Evolutionary conservation across 2,329 filamentous ascomycete genomes (phyloP).

Genomic region (Ascochyta koolunga): DNA sequence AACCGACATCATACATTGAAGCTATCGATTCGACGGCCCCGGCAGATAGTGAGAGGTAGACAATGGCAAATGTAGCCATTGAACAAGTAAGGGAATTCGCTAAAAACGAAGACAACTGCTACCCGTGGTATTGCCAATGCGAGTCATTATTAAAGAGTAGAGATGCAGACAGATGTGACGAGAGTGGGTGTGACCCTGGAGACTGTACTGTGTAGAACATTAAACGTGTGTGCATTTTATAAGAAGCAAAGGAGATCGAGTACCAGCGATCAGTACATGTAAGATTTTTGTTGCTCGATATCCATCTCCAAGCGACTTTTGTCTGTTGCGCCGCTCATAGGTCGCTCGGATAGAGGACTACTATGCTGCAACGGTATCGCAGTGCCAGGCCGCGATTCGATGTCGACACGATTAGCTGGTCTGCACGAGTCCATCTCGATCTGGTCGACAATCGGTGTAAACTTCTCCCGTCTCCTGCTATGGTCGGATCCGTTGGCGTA

Average conservation of each 20-base stretch:
- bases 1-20: constrained; percentile 25
- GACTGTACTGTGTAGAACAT: constrained; percentile 26
- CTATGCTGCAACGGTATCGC: constrained; percentile 24
- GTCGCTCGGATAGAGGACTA: constrained; percentile 29
- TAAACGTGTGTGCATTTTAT: constrained; percentile 12
- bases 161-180: constrained; percentile 18
- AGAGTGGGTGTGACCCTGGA: constrained; percentile 21
- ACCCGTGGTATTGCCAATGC: constrained; percentile 21
- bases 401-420: constrained; percentile 28
- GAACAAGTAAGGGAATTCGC: constrained; percentile 20
- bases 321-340: constrained; percentile 44
- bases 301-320: constrained; percentile 44
- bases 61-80: constrained; percentile 8
- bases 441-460: constrained; percentile 39
- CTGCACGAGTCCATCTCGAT: constrained; percentile 45
- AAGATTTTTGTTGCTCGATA: constrained; percentile 45
- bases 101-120: constrained; percentile 21
- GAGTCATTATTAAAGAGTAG: constrained; percentile 20
- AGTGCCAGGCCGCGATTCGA: constrained; percentile 33
- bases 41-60: neutral
- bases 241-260: constrained; percentile 15
- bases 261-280: constrained; percentile 42
- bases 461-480: constrained; percentile 41
- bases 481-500: constrained; percentile 40
- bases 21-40: constrained; percentile 14